These are phyloP conservation scores for Noccaea bulbosa DNA, from an alignment of 345 rosid genomes.

Conservation along the genomic window DNA sequence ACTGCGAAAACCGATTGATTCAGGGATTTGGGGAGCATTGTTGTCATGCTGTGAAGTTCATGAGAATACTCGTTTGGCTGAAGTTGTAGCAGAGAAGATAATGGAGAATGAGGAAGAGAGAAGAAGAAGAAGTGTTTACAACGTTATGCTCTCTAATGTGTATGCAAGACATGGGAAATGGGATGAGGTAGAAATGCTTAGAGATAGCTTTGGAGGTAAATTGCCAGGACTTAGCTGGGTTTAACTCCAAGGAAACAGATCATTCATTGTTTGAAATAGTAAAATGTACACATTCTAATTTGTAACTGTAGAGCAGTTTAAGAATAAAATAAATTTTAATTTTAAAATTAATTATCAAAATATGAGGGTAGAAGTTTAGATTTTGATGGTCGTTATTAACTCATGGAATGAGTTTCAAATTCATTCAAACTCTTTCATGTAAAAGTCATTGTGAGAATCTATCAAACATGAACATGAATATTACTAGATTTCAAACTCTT, in stretches of 20 bases:
- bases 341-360: too few relatives aligned
- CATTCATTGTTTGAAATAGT: neutral
- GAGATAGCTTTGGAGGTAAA: conserved; percentile 58
- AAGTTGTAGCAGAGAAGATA: conserved; percentile 63
- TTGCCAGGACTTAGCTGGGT: conserved; percentile 69
- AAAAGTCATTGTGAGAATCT: too few relatives aligned
- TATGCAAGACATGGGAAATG: conserved; percentile 81
- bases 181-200: conserved; percentile 63
- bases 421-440: too few relatives aligned
- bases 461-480: too few relatives aligned
- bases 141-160: conserved; percentile 74
- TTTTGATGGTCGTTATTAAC: too few relatives aligned
- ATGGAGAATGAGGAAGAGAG: conserved; percentile 55
- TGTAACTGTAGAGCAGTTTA: too few relatives aligned
- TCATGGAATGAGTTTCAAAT: too few relatives aligned
- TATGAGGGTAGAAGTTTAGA: too few relatives aligned
- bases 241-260: conserved; percentile 17
- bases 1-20: conserved; percentile 66
- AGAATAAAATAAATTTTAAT: too few relatives aligned
- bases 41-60: conserved; percentile 75
- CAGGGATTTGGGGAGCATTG: conserved; percentile 80
- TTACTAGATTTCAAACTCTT: too few relatives aligned
- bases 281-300: too few relatives aligned
- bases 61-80: conserved; percentile 64
- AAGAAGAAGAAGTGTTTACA: conserved; percentile 63